These are phyloP conservation scores for Fennellomyces sp. DNA, from an alignment of 371 early-diverging fungal species.

Conservation along the genomic window DNA sequence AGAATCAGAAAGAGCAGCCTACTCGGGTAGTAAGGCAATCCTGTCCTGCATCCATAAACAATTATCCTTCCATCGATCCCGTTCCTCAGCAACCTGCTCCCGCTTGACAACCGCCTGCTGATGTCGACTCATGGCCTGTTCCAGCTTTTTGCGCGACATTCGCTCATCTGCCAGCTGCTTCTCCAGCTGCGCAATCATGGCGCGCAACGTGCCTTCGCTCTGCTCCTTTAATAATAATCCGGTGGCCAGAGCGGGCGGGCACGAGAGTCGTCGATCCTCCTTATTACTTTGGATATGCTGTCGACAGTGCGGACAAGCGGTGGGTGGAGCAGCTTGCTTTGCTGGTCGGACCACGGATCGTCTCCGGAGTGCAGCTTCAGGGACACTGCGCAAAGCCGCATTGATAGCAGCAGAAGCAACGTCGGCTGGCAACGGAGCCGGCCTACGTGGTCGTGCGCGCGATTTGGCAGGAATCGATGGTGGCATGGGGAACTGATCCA, in stretches of 20 bases:
- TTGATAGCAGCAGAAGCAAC: slow-evolving; percentile 40
- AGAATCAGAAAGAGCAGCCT: not conserved
- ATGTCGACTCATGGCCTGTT: slow-evolving; percentile 20
- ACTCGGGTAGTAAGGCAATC: slow-evolving; percentile 33
- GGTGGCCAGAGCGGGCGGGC: slow-evolving; percentile 35
- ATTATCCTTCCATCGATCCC: slow-evolving; percentile 37
- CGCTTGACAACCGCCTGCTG: slow-evolving; percentile 9
- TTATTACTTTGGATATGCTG: slow-evolving; percentile 8
- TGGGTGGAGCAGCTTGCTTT: not conserved
- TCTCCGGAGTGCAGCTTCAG: slow-evolving; percentile 37
- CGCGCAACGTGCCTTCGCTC: slow-evolving; percentile 13
- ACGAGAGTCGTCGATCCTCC: slow-evolving; percentile 20
- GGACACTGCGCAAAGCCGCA: slow-evolving; percentile 24
- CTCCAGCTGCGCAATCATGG: slow-evolving; percentile 34
- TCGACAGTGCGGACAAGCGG: slow-evolving; percentile 40
- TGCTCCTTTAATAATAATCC: slow-evolving; percentile 13
- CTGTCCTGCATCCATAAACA: slow-evolving; percentile 38
- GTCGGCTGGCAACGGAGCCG: slow-evolving; percentile 34
- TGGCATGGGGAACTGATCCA: slow-evolving; percentile 23
- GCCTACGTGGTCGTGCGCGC: slow-evolving; percentile 27
- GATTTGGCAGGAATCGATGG: slow-evolving; percentile 22
- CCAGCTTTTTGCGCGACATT: slow-evolving; percentile 36
- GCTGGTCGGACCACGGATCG: slow-evolving; percentile 26
- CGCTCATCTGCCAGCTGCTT: slow-evolving; percentile 53
- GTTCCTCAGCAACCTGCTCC: slow-evolving; percentile 34